Evolutionary conservation across 148 eudicot species (phyloP).

Genomic region (Heliosperma pusillum): DNA sequence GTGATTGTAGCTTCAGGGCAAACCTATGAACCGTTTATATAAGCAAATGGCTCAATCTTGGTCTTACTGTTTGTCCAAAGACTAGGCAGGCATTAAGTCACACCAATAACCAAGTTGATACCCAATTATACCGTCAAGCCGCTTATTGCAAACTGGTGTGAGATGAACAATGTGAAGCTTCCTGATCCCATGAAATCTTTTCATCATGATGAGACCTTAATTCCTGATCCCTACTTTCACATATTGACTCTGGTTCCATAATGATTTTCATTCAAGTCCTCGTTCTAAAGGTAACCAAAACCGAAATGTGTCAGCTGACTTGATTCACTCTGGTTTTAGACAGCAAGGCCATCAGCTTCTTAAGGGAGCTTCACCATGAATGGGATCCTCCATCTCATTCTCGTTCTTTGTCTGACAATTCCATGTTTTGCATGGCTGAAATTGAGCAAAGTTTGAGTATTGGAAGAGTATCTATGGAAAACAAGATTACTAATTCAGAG

Average conservation of each 20-base stretch:
- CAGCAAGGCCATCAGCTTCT: constrained; percentile 30
- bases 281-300: constrained; percentile 43
- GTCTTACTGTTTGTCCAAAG: constrained; percentile 91
- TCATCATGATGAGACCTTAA: constrained; percentile 45
- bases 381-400: constrained; percentile 50
- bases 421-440: constrained; percentile 36
- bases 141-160: constrained; percentile 92
- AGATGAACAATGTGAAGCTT: constrained; percentile 68
- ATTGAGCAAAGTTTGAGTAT: constrained; percentile 42
- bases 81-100: constrained; percentile 79
- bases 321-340: constrained; percentile 37
- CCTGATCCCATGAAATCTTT: constrained; percentile 68
- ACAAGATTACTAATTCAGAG: constrained; percentile 38
- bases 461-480: constrained; percentile 46
- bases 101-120: constrained; percentile 79
- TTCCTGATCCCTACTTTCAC: constrained; percentile 34
- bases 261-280: constrained; percentile 30
- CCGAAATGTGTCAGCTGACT: constrained; percentile 46
- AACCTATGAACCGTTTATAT: constrained; percentile 86
- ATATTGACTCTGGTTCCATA: constrained; percentile 36
- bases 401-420: constrained; percentile 54
- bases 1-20: constrained; percentile 96
- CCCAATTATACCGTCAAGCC: constrained; percentile 96
- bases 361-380: constrained; percentile 38
- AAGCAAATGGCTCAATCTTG: constrained; percentile 87